phyloP scores from a whole-genome alignment of 2,329 filamentous ascomycete species.

The Nemania serpens region DNA sequence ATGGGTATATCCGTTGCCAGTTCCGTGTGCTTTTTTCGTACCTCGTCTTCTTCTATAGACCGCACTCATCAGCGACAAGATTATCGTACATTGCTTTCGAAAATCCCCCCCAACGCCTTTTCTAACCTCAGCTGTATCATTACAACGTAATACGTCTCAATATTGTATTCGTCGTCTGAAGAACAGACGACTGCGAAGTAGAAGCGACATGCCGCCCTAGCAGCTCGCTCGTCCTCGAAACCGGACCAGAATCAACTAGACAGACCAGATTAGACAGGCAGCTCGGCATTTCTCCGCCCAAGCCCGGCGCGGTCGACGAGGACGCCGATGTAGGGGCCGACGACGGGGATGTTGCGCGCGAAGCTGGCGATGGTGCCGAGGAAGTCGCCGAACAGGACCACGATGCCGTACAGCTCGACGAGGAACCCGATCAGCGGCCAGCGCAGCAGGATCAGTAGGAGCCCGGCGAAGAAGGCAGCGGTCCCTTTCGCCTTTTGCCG shows the following conservation, averaged over 20 bases:
- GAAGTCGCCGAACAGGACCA: slow-evolving; percentile 95
- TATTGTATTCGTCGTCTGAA: slow-evolving; percentile 10
- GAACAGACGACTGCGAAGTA: slow-evolving; percentile 10
- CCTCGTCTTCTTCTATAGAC: slow-evolving; percentile 19
- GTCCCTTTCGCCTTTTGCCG: slow-evolving; percentile 92
- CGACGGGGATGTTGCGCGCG: slow-evolving; percentile 78
- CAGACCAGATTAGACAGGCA: slow-evolving; percentile 66
- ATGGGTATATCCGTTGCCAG: slow-evolving; percentile 26
- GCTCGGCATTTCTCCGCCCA: slow-evolving; percentile 71
- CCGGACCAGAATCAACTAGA: background rate
- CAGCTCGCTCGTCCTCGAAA: no score
- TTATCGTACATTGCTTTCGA: slow-evolving; percentile 20
- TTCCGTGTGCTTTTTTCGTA: slow-evolving; percentile 11
- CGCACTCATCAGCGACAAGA: slow-evolving; percentile 6
- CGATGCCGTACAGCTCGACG: slow-evolving; percentile 90
- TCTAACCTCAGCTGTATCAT: slow-evolving; percentile 21
- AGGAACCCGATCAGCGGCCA: slow-evolving; percentile 93
- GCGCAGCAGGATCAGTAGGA: slow-evolving; percentile 81
- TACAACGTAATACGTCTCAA: slow-evolving; percentile 24
- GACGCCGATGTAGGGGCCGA: slow-evolving; percentile 83
- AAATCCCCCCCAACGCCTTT: slow-evolving; percentile 7
- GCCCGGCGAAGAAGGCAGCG: slow-evolving; percentile 81
- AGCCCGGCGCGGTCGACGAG: slow-evolving; percentile 73
- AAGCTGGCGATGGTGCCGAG: slow-evolving; percentile 90
- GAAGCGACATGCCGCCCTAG: slow-evolving; percentile 1